These are phyloP conservation scores for Eutrema japonicum DNA, from an alignment of 345 rosid species.

Conservation along the genomic window DNA sequence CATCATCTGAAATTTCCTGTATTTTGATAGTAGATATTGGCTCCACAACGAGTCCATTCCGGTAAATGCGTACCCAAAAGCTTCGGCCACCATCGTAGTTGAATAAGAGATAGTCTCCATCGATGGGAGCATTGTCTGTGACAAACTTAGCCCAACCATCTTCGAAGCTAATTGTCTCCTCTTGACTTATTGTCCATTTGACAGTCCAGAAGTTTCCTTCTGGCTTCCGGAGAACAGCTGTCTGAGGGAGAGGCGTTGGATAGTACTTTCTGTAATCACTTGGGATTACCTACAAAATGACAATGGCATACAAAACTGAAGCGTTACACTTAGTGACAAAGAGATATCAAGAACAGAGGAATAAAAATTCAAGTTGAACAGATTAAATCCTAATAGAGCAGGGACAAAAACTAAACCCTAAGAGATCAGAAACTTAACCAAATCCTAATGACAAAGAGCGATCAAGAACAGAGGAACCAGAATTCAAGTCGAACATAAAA, in stretches of 20 bases:
- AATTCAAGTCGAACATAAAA: too few species aligned
- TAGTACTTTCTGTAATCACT: slow-evolving; percentile 26
- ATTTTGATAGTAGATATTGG: neutral
- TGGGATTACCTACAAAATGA: slow-evolving; percentile 24
- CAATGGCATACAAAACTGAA: neutral
- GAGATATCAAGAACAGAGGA: slow-evolving; percentile 15
- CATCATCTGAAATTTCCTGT: slow-evolving; percentile 34
- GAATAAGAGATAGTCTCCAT: slow-evolving; percentile 24
- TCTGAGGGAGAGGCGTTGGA: slow-evolving; percentile 33
- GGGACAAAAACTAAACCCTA: neutral
- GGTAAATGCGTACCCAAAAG: slow-evolving; percentile 29
- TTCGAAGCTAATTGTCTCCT: slow-evolving; percentile 12
- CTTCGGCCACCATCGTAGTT: slow-evolving; percentile 30
- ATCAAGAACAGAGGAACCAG: too few species aligned
- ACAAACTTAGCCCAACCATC: slow-evolving; percentile 38
- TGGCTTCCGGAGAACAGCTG: slow-evolving; percentile 24
- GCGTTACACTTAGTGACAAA: neutral
- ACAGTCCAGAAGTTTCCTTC: slow-evolving; percentile 38
- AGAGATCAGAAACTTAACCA: too few species aligned
- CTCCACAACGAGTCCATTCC: neutral
- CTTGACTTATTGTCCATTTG: slow-evolving; percentile 22
- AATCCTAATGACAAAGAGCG: too few species aligned
- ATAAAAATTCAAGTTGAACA: neutral
- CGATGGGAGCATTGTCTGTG: neutral
- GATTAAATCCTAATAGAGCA: neutral